These are phyloP conservation scores for Brassica carinata DNA, from an alignment of 345 rosid genomes.

Conservation along the genomic window DNA sequence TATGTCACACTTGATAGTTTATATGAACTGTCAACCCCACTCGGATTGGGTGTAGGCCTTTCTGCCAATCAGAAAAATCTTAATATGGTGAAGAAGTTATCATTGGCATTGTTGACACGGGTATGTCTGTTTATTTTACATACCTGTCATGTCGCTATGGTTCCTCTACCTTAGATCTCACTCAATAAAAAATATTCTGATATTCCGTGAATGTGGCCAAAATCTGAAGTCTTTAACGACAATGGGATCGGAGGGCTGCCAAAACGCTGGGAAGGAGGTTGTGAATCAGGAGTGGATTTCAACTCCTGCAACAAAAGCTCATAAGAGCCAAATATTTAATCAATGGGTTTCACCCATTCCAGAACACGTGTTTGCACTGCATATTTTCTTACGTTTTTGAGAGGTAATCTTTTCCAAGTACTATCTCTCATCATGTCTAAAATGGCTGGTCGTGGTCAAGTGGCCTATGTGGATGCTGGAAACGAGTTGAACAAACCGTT, in stretches of 20 bases:
- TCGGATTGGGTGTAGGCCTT: no score
- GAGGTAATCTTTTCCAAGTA: neutral
- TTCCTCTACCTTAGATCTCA: no score
- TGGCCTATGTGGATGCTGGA: constrained; percentile 88
- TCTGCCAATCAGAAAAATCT: constrained; percentile 28
- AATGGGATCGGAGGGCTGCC: neutral
- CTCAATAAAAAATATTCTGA: neutral
- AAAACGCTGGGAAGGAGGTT: neutral
- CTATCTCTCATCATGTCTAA: constrained; percentile 53
- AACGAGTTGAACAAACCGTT: no score
- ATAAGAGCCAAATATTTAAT: no score
- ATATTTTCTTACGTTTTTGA: neutral
- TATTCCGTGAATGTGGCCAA: neutral
- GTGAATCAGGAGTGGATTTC: neutral
- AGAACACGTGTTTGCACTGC: neutral
- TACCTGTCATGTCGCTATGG: no score
- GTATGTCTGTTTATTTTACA: constrained; percentile 14
- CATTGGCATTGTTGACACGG: constrained; percentile 37
- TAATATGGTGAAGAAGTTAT: constrained; percentile 35
- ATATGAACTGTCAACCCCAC: no score
- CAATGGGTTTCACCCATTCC: neutral
- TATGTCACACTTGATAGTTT: constrained; percentile 3
- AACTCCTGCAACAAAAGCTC: neutral
- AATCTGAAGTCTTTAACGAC: neutral
- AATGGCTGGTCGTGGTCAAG: constrained; percentile 75